Evolutionary conservation across 73 alveolate species (phyloP).

Genomic region (Paramecium bursaria): DNA sequence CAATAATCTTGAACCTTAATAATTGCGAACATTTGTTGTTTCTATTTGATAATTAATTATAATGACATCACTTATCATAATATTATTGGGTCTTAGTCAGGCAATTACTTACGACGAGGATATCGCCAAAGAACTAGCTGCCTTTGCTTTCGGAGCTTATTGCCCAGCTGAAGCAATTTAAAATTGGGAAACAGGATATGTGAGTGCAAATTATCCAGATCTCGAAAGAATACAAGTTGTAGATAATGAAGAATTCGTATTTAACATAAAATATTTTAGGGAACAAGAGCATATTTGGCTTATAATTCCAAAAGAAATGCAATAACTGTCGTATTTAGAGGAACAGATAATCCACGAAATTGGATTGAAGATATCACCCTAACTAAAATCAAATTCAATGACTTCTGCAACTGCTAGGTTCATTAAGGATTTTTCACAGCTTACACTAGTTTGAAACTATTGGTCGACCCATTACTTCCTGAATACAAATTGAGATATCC

Average conservation of each 20-base stretch:
- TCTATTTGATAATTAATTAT: no score
- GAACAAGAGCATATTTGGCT: constrained; percentile 38
- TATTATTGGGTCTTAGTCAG: no score
- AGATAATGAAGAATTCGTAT: no score
- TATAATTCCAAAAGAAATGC: constrained; percentile 9
- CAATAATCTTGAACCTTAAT: no score
- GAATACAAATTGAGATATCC: constrained; percentile 43
- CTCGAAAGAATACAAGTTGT: constrained; percentile 37
- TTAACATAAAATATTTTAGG: no score
- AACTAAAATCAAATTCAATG: not conserved
- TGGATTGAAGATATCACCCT: constrained; percentile 5
- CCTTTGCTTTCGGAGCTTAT: constrained; percentile 50
- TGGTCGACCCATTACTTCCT: not conserved
- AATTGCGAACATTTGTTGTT: no score
- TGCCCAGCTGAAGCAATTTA: constrained; percentile 41
- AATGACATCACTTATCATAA: no score
- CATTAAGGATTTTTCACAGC: constrained; percentile 46
- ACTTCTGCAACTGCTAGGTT: constrained; percentile 1
- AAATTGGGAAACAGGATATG: constrained; percentile 60
- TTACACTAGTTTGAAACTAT: not conserved
- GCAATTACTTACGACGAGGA: constrained; percentile 22
- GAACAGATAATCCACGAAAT: constrained; percentile 9
- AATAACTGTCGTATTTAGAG: constrained; percentile 15
- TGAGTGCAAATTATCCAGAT: constrained; percentile 48
- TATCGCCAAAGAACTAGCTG: constrained; percentile 31